Percentiles rank a stretch among this genome's conserved stretches.
Evolutionary conservation across 352 stramenopile species (phyloP).

Genomic region (Thraustochytrium sp.): DNA sequence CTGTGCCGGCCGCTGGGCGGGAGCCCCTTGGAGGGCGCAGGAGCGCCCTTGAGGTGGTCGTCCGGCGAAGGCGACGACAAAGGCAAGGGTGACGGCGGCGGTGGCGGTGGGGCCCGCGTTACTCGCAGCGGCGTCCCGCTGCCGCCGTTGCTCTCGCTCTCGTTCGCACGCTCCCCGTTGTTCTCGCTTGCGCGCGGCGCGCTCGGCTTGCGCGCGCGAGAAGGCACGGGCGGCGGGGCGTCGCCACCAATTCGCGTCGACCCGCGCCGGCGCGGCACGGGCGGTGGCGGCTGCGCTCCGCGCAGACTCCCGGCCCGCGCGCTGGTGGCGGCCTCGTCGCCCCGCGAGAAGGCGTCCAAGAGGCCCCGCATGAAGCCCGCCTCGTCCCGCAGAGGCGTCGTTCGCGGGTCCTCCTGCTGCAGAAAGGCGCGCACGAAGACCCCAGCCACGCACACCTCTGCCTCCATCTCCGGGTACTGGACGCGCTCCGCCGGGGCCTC

Average conservation of each 20-base stretch:
- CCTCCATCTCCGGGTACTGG: neutral
- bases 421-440: conserved; percentile 21
- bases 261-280: neutral
- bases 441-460: neutral
- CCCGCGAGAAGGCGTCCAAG: neutral
- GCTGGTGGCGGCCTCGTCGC: neutral
- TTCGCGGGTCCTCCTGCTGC: neutral
- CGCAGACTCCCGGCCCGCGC: neutral
- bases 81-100: too few relatives aligned
- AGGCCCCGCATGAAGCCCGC: neutral
- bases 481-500: neutral
- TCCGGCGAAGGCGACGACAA: too few relatives aligned
- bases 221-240: conserved; percentile 16
- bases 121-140: too few relatives aligned
- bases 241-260: neutral
- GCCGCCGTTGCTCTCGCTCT: too few relatives aligned
- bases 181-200: neutral
- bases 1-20: too few relatives aligned
- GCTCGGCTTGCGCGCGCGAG: neutral
- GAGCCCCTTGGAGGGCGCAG: too few relatives aligned
- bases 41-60: too few relatives aligned
- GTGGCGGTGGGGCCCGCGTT: too few relatives aligned
- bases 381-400: neutral
- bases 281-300: neutral
- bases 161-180: neutral